These are phyloP conservation scores for Pseudomassariella vexata DNA, from an alignment of 2,329 filamentous ascomycete species.

Conservation along the genomic window DNA sequence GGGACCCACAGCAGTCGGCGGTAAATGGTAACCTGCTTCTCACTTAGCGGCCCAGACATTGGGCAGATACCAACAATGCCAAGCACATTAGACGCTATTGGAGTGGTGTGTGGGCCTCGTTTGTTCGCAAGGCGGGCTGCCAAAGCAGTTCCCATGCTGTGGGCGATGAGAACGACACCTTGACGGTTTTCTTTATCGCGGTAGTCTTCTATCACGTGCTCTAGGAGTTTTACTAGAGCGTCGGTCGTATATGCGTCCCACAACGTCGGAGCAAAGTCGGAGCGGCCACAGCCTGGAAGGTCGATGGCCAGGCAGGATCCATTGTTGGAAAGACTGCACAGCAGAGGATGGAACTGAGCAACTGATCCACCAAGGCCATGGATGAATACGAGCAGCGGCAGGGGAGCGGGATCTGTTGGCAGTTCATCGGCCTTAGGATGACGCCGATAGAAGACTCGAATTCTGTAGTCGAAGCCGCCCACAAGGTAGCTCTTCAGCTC, in stretches of 20 bases:
- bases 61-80: constrained; percentile 82
- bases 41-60: constrained; percentile 55
- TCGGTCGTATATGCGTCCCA: constrained; percentile 79
- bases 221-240: constrained; percentile 69
- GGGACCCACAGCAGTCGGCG: constrained; percentile 64
- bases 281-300: constrained; percentile 82
- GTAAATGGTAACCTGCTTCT: constrained; percentile 43
- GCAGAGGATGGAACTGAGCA: constrained; percentile 76
- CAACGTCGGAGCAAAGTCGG: constrained; percentile 61
- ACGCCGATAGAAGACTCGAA: constrained; percentile 78
- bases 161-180: constrained; percentile 73
- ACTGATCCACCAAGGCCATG: constrained; percentile 91
- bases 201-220: constrained; percentile 67
- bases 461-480: constrained; percentile 59
- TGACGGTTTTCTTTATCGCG: constrained; percentile 69
- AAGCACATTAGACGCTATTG: constrained; percentile 58
- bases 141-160: constrained; percentile 85
- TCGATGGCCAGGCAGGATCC: constrained; percentile 85
- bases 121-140: constrained; percentile 61
- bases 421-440: constrained; percentile 81
- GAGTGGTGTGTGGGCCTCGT: constrained; percentile 38
- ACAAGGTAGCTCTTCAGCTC: constrained; percentile 68
- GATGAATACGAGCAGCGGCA: constrained; percentile 84
- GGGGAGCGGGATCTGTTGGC: constrained; percentile 62
- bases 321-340: constrained; percentile 75